Evolutionary conservation across 2,329 filamentous ascomycete genomes (phyloP).

Genomic region (Aquanectria penicillioides): DNA sequence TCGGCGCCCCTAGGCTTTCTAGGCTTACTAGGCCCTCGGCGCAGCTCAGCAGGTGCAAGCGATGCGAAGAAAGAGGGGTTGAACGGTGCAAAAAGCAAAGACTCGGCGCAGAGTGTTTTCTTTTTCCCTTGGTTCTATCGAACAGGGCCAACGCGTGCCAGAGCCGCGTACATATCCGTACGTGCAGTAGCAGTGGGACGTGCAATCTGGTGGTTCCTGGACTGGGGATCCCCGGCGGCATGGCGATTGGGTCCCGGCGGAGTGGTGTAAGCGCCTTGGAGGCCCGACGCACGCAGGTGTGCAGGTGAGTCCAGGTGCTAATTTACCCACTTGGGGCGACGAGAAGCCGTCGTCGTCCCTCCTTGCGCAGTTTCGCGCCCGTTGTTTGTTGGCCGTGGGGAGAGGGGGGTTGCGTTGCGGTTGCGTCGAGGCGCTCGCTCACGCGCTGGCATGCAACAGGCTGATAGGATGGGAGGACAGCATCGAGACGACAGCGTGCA

Average conservation of each 20-base stretch:
- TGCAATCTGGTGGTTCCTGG: too few species aligned
- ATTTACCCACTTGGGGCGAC: neutral
- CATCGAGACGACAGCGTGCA: neutral
- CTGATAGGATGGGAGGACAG: neutral
- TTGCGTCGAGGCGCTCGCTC: slow-evolving; percentile 3
- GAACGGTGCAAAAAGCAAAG: slow-evolving; percentile 5
- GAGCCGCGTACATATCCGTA: neutral
- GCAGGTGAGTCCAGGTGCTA: neutral
- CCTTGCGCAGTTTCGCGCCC: neutral
- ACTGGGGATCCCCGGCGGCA: neutral
- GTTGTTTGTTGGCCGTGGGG: slow-evolving; percentile 5
- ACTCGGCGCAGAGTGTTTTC: slow-evolving; percentile 2
- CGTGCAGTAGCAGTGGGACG: neutral
- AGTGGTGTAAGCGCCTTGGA: slow-evolving; percentile 17
- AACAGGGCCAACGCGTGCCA: neutral
- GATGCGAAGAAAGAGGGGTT: neutral
- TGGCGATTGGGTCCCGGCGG: slow-evolving; percentile 14
- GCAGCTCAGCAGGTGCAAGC: neutral
- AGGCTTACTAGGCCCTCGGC: neutral
- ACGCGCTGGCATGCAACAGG: slow-evolving; percentile 1
- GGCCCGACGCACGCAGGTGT: neutral
- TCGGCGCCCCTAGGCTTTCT: too few species aligned
- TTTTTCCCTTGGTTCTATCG: slow-evolving; percentile 5
- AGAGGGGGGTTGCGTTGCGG: slow-evolving; percentile 3
- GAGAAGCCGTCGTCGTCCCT: neutral